Conservation (phyloP, 768 basidiomycete species). For the Naganishia vaughanmartiniae region DNA sequence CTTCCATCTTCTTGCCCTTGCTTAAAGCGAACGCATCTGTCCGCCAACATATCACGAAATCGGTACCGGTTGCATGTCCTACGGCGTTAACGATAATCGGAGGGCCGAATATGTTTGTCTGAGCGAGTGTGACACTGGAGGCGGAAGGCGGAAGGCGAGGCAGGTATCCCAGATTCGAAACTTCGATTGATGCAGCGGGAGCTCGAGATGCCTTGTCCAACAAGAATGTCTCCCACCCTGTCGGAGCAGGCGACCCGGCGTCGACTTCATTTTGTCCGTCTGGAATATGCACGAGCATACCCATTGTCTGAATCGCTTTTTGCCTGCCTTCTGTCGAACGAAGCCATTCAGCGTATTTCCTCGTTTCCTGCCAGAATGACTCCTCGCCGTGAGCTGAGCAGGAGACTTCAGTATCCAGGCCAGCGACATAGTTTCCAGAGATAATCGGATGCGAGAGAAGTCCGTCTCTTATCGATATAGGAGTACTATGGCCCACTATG, state of each 20-base stretch:
- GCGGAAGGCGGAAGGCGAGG: not conserved
- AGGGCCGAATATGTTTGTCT: not conserved
- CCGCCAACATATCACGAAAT: not conserved
- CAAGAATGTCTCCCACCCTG: conserved; percentile 13
- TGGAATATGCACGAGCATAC: conserved; percentile 8
- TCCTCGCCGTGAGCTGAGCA: not conserved
- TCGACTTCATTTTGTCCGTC: not conserved
- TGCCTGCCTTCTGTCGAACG: not conserved
- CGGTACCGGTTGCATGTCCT: not conserved
- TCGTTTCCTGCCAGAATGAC: not conserved
- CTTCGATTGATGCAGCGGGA: conserved; percentile 1
- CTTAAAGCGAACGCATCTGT: not conserved
- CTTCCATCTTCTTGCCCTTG: not conserved
- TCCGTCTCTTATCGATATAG: not conserved
- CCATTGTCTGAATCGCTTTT: conserved; percentile 3
- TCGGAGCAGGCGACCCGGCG: not conserved
- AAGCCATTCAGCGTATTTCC: conserved; percentile 4
- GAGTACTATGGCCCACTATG: not conserved
- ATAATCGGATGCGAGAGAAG: not conserved
- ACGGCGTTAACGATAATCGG: not conserved
- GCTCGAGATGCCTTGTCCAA: not conserved
- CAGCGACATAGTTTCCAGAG: not conserved
- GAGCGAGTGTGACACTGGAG: not conserved
- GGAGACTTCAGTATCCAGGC: not conserved
- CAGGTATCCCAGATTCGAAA: conserved; percentile 4